Percentiles rank a stretch among this genome's conserved stretches.
Conservation (phyloP, 306 rosid genomes). For the Fragaria ananassa region DNA sequence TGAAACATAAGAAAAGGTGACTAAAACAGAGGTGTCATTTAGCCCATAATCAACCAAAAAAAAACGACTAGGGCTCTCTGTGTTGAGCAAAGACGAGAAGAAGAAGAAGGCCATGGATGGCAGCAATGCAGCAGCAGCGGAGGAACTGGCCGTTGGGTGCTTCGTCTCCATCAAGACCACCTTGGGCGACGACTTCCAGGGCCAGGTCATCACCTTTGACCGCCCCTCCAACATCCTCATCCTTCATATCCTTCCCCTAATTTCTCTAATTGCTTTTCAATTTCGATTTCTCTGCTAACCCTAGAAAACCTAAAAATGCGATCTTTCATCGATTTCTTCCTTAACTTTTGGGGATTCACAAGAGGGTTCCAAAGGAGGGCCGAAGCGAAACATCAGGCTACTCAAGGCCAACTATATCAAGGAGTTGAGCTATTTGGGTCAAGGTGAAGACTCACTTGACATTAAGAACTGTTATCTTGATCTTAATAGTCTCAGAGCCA, state of each 20-base stretch:
- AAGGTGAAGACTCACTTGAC: conserved; percentile 76
- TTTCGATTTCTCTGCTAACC: conserved; percentile 8
- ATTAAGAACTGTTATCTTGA: conserved; percentile 53
- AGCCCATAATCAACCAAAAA: neutral
- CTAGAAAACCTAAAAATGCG: neutral
- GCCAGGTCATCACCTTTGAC: conserved; percentile 81
- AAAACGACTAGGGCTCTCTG: neutral
- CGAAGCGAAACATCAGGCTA: conserved; percentile 67
- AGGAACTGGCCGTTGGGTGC: conserved; percentile 74
- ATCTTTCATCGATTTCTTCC: conserved; percentile 7
- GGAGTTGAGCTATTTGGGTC: conserved; percentile 65
- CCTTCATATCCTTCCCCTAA: conserved; percentile 54
- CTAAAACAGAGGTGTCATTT: neutral
- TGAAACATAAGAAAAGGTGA: neutral
- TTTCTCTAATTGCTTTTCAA: too few relatives aligned
- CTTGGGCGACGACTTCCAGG: conserved; percentile 79
- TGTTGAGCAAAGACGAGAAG: neutral
- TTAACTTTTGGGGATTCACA: conserved; percentile 32
- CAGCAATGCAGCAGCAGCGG: conserved; percentile 54
- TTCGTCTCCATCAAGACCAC: conserved; percentile 77
- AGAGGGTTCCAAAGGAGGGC: conserved; percentile 56
- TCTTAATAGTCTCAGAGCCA: conserved; percentile 58
- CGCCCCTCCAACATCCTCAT: conserved; percentile 78
- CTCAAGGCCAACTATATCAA: conserved; percentile 72
- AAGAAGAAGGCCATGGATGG: conserved; percentile 54